Evolutionary conservation across 805 yeast species (phyloP).

Genomic region (Ogataea siamensis): DNA sequence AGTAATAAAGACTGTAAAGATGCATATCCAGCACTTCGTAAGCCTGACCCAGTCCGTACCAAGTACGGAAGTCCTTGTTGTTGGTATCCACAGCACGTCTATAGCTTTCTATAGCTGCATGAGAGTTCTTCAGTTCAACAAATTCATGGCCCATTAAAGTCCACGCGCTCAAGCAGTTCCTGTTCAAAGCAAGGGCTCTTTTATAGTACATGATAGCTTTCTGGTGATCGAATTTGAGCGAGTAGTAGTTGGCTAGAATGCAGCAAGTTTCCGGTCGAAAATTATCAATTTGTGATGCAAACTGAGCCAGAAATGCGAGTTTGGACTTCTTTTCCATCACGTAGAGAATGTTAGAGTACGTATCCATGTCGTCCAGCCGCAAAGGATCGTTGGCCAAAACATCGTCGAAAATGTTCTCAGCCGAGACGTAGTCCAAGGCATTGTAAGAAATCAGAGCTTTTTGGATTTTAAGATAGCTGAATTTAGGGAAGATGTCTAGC

Average conservation of each 20-base stretch:
- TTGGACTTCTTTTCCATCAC: slow-evolving; percentile 89
- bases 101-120: slow-evolving; percentile 96
- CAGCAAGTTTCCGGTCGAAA: slow-evolving; percentile 95
- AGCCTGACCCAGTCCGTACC: slow-evolving; percentile 99
- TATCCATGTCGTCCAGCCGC: slow-evolving; percentile 86
- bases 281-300: slow-evolving; percentile 76
- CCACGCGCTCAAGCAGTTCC: slow-evolving; percentile 88
- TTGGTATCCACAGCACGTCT: slow-evolving; percentile 90
- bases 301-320: slow-evolving; percentile 81
- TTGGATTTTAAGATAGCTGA: slow-evolving; percentile 74
- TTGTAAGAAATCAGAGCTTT: slow-evolving; percentile 80
- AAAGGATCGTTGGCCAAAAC: slow-evolving; percentile 75
- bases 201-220: slow-evolving; percentile 91
- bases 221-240: slow-evolving; percentile 89
- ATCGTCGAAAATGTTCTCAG: slow-evolving; percentile 76
- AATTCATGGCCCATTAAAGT: slow-evolving; percentile 98
- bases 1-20: slow-evolving; percentile 85
- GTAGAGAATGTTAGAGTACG: slow-evolving; percentile 90
- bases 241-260: slow-evolving; percentile 88
- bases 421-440: slow-evolving; percentile 77
- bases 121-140: slow-evolving; percentile 92
- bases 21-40: slow-evolving; percentile 97
- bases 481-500: slow-evolving; percentile 61
- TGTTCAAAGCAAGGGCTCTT: slow-evolving; percentile 79
- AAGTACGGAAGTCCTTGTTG: slow-evolving; percentile 86